Base-by-base conservation (phyloP, 768 basidiomycete genomes). In the Amanita muscaria region DNA sequence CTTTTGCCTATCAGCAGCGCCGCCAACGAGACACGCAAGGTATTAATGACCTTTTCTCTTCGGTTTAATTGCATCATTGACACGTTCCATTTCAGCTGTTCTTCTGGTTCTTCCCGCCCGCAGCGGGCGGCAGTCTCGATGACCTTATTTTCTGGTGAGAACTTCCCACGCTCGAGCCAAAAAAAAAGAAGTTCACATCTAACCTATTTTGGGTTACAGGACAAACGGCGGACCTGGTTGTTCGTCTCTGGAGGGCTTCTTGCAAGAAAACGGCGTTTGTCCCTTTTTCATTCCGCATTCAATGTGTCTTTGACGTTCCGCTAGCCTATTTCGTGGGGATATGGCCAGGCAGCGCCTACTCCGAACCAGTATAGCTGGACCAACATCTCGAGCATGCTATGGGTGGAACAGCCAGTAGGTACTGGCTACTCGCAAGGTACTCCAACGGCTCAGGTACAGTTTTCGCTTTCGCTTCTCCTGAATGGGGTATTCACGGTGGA, bases 41-140 rank as follows among this genome's bases (percentile, higher is more conserved):
- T 80, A 48, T 30, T 38, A 36, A 35, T 27, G 38, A 7, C 23
- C 8, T 12, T 6, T 12, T 11, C 15, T 15, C 11, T 2, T 19
- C 15, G 12, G 30, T 27, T 27, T 29, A 8, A 3, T 18, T 12
- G 33, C 19, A n/a, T n/a, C n/a, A n/a, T n/a, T 35, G 16, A 44
- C 27, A n/a, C 15, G 12, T 34, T 11, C 32, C 27, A 0, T 34
- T 14, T 7, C 43, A 87, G 82, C 70, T 86, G 12, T 88, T 81
- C 66, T 88, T 88, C 64, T 87, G 85, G 84, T 81, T 85, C 62
- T 87, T 85, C 66, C 85, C 85, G 43, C 81, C 84, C 1, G 83
- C 82, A 3, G 80, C 81, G 0, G 64, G 77, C 52, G 85, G 83
- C 15, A 82, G 77, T 51, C 56, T 73, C 3, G 81, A 88, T 53